phyloP scores from a whole-genome alignment of 192 early-diverging fungal species.

The Phlyctochytrium arcticum region DNA sequence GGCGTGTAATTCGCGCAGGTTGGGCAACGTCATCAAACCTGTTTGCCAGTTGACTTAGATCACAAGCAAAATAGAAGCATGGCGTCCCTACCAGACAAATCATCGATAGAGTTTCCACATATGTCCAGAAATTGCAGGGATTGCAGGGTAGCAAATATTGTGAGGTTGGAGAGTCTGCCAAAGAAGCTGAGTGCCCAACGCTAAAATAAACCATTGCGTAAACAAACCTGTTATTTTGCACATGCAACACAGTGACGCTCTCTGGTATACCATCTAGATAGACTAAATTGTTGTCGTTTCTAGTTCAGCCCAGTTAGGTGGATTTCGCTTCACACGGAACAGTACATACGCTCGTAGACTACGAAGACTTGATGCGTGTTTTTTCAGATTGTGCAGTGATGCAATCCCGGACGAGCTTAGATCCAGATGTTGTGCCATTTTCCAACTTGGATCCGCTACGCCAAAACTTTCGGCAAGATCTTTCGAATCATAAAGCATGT shows the following conservation, averaged over 20 bases:
- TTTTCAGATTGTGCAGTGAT: background rate
- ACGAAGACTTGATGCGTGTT: background rate
- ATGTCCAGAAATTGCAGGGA: conserved; percentile 19
- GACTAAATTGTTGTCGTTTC: background rate
- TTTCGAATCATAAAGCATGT: too few relatives aligned
- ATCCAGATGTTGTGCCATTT: conserved; percentile 1
- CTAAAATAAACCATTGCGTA: background rate
- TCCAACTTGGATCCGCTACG: too few relatives aligned
- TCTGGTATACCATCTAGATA: background rate
- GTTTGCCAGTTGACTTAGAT: background rate
- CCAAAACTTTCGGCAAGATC: too few relatives aligned
- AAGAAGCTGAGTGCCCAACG: background rate
- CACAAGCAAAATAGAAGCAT: background rate
- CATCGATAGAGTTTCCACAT: conserved; percentile 10
- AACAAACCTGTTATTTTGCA: background rate
- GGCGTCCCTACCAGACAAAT: conserved; percentile 10
- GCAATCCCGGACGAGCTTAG: background rate
- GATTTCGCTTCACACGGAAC: background rate
- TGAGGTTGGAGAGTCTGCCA: background rate
- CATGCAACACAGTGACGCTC: background rate
- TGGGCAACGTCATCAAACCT: conserved; percentile 8
- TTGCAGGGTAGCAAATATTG: background rate
- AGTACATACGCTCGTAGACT: background rate
- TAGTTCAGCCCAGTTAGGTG: too few relatives aligned
- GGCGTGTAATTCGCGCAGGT: conserved; percentile 19